Conservation (phyloP, 352 stramenopile genomes). For the Phytopythium sindhum region DNA sequence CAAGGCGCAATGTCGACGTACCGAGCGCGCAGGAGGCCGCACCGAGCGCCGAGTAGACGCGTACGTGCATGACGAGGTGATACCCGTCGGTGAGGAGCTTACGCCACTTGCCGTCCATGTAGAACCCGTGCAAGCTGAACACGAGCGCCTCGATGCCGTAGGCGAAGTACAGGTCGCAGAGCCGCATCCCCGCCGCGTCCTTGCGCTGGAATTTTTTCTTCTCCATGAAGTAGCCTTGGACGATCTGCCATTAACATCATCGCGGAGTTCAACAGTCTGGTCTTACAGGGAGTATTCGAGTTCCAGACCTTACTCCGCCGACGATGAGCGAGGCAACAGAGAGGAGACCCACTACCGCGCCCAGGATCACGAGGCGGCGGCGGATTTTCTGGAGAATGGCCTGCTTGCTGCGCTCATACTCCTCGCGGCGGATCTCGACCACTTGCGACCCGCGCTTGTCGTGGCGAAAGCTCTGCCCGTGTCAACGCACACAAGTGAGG, state of each 20-base stretch:
- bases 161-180: slow-evolving; percentile 68
- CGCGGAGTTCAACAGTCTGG: neutral
- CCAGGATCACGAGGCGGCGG: slow-evolving; percentile 52
- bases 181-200: slow-evolving; percentile 22
- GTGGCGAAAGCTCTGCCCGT: slow-evolving; percentile 61
- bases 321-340: slow-evolving; percentile 43
- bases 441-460: slow-evolving; percentile 52
- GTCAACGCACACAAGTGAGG: neutral
- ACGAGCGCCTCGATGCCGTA: slow-evolving; percentile 41
- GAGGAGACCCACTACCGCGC: slow-evolving; percentile 47
- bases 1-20: slow-evolving; percentile 4
- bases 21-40: slow-evolving; percentile 42
- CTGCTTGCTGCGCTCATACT: slow-evolving; percentile 72
- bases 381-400: slow-evolving; percentile 75
- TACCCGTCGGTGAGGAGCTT: slow-evolving; percentile 60
- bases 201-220: slow-evolving; percentile 41
- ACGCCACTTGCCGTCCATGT: slow-evolving; percentile 60
- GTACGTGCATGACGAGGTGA: slow-evolving; percentile 64
- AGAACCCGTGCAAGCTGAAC: slow-evolving; percentile 65
- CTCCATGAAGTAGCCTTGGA: slow-evolving; percentile 38
- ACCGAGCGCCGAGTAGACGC: slow-evolving; percentile 56
- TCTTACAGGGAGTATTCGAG: neutral
- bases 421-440: slow-evolving; percentile 66
- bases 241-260: slow-evolving; percentile 26
- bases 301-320: slow-evolving; percentile 33